These are phyloP conservation scores for Thermomyces lanuginosus DNA, from an alignment of 2,329 filamentous ascomycete species.

Conservation along the genomic window DNA sequence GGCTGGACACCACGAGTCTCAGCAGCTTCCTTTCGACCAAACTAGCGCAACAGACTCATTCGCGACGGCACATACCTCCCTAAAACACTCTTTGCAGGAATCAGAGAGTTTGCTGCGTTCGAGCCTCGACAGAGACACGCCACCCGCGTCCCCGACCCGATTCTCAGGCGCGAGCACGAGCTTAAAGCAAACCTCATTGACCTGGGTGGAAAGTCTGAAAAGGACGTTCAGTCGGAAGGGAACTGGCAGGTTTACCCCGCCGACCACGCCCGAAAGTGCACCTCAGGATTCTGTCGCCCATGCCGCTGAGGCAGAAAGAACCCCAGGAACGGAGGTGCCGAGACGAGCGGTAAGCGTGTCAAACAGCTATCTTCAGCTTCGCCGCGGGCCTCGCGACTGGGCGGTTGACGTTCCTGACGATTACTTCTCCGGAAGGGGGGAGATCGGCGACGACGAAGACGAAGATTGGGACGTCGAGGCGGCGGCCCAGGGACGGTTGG, in stretches of 20 bases:
- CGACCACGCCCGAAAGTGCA: constrained; percentile 8
- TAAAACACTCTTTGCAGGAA: constrained; percentile 35
- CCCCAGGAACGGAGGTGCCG: constrained; percentile 14
- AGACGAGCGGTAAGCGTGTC: constrained; percentile 34
- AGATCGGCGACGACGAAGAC: constrained; percentile 16
- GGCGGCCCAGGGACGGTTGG: constrained; percentile 52
- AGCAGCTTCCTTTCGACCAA: constrained; percentile 21
- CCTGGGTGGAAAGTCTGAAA: constrained; percentile 55
- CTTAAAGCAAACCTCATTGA: constrained; percentile 26
- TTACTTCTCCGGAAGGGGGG: constrained; percentile 2
- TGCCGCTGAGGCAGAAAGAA: constrained; percentile 14
- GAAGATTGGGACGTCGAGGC: constrained; percentile 62
- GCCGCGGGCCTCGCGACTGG: constrained; percentile 38
- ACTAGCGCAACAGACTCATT: constrained; percentile 34
- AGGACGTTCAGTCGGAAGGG: constrained; percentile 37
- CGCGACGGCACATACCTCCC: constrained; percentile 34
- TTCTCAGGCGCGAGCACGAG: constrained; percentile 2
- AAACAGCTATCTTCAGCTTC: constrained; percentile 31
- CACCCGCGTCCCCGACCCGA: constrained; percentile 10
- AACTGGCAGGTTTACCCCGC: constrained; percentile 3
- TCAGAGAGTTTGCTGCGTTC: constrained; percentile 36
- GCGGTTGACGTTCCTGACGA: constrained; percentile 19
- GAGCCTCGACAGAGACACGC: constrained; percentile 14
- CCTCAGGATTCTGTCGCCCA: constrained; percentile 7
- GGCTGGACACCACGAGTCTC: too few species aligned